Evolutionary conservation across 1,284 basidiomycete species (phyloP).

Genomic region (Gomphus sp.): DNA sequence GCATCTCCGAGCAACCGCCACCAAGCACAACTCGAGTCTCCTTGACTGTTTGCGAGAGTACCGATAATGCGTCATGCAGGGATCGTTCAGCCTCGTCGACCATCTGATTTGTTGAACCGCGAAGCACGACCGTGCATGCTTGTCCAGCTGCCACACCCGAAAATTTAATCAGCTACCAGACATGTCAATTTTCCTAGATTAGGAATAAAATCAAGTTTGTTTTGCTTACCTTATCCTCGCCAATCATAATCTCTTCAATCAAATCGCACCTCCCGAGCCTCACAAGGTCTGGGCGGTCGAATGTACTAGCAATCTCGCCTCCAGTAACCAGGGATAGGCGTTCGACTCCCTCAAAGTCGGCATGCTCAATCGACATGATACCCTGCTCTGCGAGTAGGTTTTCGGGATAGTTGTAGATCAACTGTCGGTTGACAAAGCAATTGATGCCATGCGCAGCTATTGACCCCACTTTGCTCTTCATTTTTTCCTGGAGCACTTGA

Average conservation of each 20-base stretch:
- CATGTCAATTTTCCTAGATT: background rate
- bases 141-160: constrained; percentile 96
- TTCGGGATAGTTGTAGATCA: constrained; percentile 99
- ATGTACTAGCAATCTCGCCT: constrained; percentile 95
- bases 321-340: constrained; percentile 93
- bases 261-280: constrained; percentile 90
- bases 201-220: background rate
- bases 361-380: constrained; percentile 96
- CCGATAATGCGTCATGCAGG: constrained; percentile 94
- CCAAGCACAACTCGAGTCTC: constrained; percentile 93
- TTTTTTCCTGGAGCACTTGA: constrained; percentile 75
- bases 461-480: constrained; percentile 95
- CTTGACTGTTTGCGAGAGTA: constrained; percentile 95
- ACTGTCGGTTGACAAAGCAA: constrained; percentile 96
- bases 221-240: constrained; percentile 84
- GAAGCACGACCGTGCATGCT: constrained; percentile 97
- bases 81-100: constrained; percentile 98
- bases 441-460: constrained; percentile 96
- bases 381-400: constrained; percentile 88
- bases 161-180: constrained; percentile 90
- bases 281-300: constrained; percentile 89
- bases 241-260: constrained; percentile 99
- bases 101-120: constrained; percentile 97
- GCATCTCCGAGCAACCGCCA: constrained; percentile 96
- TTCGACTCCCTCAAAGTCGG: constrained; percentile 99